These are phyloP conservation scores for Cercophora scortea DNA, from an alignment of 495 filamentous ascomycete species.

Conservation along the genomic window DNA sequence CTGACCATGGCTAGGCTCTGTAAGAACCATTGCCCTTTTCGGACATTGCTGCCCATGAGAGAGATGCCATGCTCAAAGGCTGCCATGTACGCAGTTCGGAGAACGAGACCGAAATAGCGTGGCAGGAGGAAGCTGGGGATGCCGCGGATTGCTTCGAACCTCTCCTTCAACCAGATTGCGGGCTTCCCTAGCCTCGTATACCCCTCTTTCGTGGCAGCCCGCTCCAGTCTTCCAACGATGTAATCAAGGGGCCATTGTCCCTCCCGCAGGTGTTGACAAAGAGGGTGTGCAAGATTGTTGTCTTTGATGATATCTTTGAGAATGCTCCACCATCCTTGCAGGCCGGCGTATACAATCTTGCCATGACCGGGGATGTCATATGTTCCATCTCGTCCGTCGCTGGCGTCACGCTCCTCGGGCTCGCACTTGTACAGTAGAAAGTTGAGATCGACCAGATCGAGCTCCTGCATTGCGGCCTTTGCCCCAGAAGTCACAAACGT, in stretches of 20 bases:
- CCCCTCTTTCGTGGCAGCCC: slow-evolving; percentile 51
- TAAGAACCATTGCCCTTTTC: slow-evolving; percentile 73
- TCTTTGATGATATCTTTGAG: slow-evolving; percentile 75
- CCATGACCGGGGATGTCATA: slow-evolving; percentile 82
- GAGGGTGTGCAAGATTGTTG: slow-evolving; percentile 86
- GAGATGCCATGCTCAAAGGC: slow-evolving; percentile 70
- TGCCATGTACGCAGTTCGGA: slow-evolving; percentile 79
- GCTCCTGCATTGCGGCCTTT: slow-evolving; percentile 65
- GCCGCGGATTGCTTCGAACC: slow-evolving; percentile 73
- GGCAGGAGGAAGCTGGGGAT: slow-evolving; percentile 87
- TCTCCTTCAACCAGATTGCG: slow-evolving; percentile 69
- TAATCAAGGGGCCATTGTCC: slow-evolving; percentile 96
- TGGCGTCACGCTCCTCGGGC: slow-evolving; percentile 80
- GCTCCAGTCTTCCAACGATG: slow-evolving; percentile 68
- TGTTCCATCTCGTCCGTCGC: slow-evolving; percentile 70
- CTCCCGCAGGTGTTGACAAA: slow-evolving; percentile 85
- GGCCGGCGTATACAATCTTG: slow-evolving; percentile 83
- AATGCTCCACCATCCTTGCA: slow-evolving; percentile 98
- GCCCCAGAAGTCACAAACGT: slow-evolving; percentile 75
- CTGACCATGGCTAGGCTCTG: slow-evolving; percentile 84
- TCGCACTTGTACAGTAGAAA: slow-evolving; percentile 89
- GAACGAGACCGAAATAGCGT: slow-evolving; percentile 83
- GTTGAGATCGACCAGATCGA: slow-evolving; percentile 77
- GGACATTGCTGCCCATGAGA: slow-evolving; percentile 69
- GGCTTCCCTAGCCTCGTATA: slow-evolving; percentile 54